phyloP scores from a whole-genome alignment of 1,139 yeast genomes.

The Geotrichum fermentans region DNA sequence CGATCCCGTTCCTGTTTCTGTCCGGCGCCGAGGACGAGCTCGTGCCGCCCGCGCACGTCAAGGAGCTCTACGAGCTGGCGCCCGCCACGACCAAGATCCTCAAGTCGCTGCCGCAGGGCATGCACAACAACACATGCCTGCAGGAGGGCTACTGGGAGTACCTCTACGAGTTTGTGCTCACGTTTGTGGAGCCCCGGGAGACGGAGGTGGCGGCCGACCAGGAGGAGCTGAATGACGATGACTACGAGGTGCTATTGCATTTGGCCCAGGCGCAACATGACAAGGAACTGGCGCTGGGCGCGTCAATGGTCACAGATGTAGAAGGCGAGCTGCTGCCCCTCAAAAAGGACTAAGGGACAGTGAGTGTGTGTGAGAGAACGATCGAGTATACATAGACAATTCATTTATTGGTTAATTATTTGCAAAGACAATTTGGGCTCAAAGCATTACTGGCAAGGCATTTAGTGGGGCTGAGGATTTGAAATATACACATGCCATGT shows the following conservation, averaged over 20 bases:
- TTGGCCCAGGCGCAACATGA: background rate
- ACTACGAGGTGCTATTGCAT: background rate
- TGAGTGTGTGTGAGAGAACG: background rate
- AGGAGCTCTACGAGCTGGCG: slow-evolving; percentile 45
- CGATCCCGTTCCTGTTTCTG: slow-evolving; percentile 64
- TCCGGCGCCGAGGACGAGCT: slow-evolving; percentile 81
- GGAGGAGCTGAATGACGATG: slow-evolving; percentile 11
- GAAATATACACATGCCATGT: no score
- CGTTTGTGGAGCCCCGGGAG: slow-evolving; percentile 39
- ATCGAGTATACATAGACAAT: background rate
- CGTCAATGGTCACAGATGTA: slow-evolving; percentile 12
- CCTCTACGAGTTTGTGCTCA: slow-evolving; percentile 52
- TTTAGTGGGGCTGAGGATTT: no score
- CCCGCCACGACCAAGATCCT: slow-evolving; percentile 35
- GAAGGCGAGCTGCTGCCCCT: background rate
- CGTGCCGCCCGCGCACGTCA: slow-evolving; percentile 87
- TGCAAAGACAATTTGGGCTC: no score
- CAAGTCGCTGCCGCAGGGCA: slow-evolving; percentile 53
- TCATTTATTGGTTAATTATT: background rate
- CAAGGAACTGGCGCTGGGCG: slow-evolving; percentile 1
- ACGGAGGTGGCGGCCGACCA: slow-evolving; percentile 19
- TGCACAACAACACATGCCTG: slow-evolving; percentile 74
- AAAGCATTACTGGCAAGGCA: no score
- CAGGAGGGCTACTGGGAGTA: slow-evolving; percentile 73
- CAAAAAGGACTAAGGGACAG: background rate